Base-by-base conservation (phyloP, 1,284 basidiomycete species). In the Ceratobasidium papillatum region DNA sequence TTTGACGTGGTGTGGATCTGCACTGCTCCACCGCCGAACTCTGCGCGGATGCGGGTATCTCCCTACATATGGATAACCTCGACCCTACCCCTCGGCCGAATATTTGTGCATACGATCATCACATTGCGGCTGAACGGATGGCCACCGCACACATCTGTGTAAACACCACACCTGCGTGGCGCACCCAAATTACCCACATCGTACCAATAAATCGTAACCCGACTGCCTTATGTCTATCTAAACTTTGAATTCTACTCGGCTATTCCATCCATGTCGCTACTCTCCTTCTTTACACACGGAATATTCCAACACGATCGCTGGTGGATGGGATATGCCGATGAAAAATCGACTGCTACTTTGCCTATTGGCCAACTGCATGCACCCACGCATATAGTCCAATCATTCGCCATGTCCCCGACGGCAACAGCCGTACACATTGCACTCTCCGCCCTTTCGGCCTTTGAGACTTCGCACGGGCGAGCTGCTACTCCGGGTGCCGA, bases 401-500 rank as follows among this genome's bases (percentile, higher is more conserved):
- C 83, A 3, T 77, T 85, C 9, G 78, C 79, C 5, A 80, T 79
- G 4, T 81, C 79, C 11, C 85, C 90, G 1, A 87, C 86, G 75
- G 87, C 89, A 75, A 83, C 87, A 0, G 85, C 87, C 3, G 90
- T 87, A 0, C 91, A 94, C 78, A 84, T 94, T 0, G 88, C 90
- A 0, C 81, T 94, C 17, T 87, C 88, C 0, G 90, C 91, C 0
- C 81, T 91, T 45, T 84, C 86, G 75, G 47, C 76, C 78, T 56
- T 83, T 82, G 76, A 80, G 80, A 30, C 79, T 77, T 41, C 80
- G 12, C 62, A 78, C 32, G 59, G 56, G 19, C 75, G 74, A 32
- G 27, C 36, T 36, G 77, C 65, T 25, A 51, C n/a, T 7, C 54
- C 75, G 62, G 80, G 77, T 22, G 73, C 75, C 30, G 76, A 45